A percentile compares a stretch with the other conserved stretches of the same genome.
These are phyloP conservation scores for Zygoascus hellenicus DNA, from an alignment of 1,139 yeast genomes.

Conservation along the genomic window DNA sequence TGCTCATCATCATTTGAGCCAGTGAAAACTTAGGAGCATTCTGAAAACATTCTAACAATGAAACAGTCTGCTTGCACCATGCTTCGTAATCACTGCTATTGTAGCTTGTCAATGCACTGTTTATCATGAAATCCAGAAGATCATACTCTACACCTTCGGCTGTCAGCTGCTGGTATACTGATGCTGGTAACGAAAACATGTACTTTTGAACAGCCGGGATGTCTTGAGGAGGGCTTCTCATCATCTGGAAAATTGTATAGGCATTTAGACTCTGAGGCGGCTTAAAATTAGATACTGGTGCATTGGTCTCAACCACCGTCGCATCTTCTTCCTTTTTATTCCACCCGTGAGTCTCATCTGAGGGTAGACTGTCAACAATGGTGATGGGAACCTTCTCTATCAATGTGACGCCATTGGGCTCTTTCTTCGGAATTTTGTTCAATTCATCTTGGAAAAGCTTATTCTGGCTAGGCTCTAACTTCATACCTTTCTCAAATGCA, in stretches of 20 bases:
- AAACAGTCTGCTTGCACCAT: conserved; percentile 10
- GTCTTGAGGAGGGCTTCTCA: conserved; percentile 22
- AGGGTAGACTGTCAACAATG: conserved; percentile 16
- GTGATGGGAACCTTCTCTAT: conserved; percentile 12
- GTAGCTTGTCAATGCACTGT: conserved; percentile 31
- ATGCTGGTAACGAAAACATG: conserved; percentile 33
- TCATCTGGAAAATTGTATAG: conserved; percentile 20
- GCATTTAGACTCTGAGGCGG: conserved; percentile 22
- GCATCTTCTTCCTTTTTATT: background rate
- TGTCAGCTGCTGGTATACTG: conserved; percentile 25
- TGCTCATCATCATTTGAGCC: conserved; percentile 15
- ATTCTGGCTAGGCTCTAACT: conserved; percentile 42
- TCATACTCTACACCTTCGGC: conserved; percentile 54
- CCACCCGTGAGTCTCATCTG: background rate
- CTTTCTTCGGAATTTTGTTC: background rate
- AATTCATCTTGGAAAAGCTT: conserved; percentile 26
- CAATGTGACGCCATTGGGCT: background rate
- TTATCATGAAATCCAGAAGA: conserved; percentile 47
- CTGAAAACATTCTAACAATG: conserved; percentile 13
- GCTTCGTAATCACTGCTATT: background rate
- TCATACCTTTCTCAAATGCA: conserved; percentile 41
- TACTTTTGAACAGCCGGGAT: conserved; percentile 38
- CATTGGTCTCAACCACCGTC: background rate
- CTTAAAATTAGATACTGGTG: background rate
- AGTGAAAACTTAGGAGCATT: conserved; percentile 17